Evolutionary conservation across 2,329 filamentous ascomycete species (phyloP), one percentile per base, ranked within the genome.

Genomic region (Apiospora marii): DNA sequence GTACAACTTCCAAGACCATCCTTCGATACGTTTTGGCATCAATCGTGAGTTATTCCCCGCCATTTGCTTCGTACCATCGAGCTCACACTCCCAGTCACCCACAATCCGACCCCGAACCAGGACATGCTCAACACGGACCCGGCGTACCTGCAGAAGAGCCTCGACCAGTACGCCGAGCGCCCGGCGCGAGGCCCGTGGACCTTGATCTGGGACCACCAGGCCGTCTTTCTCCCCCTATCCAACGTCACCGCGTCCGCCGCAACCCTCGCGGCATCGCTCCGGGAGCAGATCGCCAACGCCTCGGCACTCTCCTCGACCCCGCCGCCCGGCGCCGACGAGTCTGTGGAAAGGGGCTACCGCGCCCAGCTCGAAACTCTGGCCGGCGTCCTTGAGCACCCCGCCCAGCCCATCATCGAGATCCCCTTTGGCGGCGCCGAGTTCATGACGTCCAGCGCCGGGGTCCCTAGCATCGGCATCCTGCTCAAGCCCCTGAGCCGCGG

Each of bases 171-270:
- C 75, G 77, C 79, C 68, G 71, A 79, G 51, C 75, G 74, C n/a
- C 80, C 80, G 1, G 78, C 81, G 1, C 74, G 76, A 41, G 82
- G 83, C 16, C 82, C 82, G 0, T 84, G 81, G 77, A 84, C 82
- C 3, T 75, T 83, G 27, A 79, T 76, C 16, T 79, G 81, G 64
- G 79, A 78, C 37, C 80, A 79, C 75, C 79, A 73, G 64, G 79
- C 78, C 48, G 75, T 79, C 71, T 82, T 78, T 71, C 74, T 81
- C 75, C 67, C 53, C 16, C 14, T 61, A 0, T 3, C 16, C 16
- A 37, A 61, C 27, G 27, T 61, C 6, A 37, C 53, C 2, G 10
- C 2, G 5, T 34, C 30, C 16, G 37, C 22, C 27, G 16, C 0
- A 0, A 12, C 27, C 5, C 22, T 61, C 2, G 53, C 3, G 6